Conservation (phyloP, 2,329 filamentous ascomycete genomes). For the Neofusicoccum umdonicola region DNA sequence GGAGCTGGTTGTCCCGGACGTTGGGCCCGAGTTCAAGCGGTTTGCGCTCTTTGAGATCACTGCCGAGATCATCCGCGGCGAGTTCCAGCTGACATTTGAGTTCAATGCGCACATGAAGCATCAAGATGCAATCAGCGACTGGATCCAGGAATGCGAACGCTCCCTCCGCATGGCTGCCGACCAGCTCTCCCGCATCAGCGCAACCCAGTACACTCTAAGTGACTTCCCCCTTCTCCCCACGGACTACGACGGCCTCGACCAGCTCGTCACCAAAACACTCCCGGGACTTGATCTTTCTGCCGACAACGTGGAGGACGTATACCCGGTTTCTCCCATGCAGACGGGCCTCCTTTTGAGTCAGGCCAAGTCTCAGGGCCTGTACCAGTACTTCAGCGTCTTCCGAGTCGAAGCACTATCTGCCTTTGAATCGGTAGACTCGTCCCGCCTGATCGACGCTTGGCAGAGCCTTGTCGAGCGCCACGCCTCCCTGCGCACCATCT, state of each 20-base stretch:
- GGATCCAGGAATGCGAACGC: conserved; percentile 42
- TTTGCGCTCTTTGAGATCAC: conserved; percentile 54
- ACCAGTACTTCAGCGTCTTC: neutral
- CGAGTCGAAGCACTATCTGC: neutral
- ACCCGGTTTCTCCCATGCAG: conserved; percentile 15
- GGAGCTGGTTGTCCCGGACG: conserved; percentile 1
- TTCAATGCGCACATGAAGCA: conserved; percentile 51
- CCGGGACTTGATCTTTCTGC: neutral
- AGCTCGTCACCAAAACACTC: neutral
- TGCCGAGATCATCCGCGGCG: conserved; percentile 48
- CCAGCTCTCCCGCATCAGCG: conserved; percentile 13
- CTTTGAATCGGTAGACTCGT: conserved; percentile 23
- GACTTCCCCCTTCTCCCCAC: conserved; percentile 3
- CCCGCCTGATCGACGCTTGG: conserved; percentile 34
- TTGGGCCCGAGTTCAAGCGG: conserved; percentile 31
- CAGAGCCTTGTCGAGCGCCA: conserved; percentile 36
- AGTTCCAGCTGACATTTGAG: conserved; percentile 51
- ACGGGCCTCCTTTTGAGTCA: conserved; percentile 10
- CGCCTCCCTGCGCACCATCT: conserved; percentile 31
- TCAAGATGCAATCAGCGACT: conserved; percentile 43
- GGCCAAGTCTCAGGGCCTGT: neutral
- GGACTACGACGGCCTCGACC: neutral
- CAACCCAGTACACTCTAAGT: neutral
- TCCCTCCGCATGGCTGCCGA: conserved; percentile 32
- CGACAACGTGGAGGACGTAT: conserved; percentile 24